Percentiles rank a stretch among this genome's conserved stretches.
phyloP scores from a whole-genome alignment of 345 rosid species.

The Conringia planisiliqua region DNA sequence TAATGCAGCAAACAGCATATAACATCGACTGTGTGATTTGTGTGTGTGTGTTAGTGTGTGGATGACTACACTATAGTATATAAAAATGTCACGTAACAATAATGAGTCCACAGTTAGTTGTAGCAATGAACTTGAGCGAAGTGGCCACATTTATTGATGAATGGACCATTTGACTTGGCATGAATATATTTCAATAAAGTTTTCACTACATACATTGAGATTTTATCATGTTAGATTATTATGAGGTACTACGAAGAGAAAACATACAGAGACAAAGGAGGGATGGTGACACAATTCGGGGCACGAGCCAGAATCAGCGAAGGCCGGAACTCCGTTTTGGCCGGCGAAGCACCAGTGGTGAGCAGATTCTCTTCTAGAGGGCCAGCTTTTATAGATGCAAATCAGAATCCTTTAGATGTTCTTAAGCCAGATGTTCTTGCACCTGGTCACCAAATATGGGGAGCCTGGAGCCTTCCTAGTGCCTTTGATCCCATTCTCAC shows the following conservation, averaged over 20 bases:
- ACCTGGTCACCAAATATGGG: constrained; percentile 94
- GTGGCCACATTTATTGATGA: neutral
- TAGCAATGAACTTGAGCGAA: neutral
- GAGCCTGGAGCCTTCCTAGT: constrained; percentile 87
- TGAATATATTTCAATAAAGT: no score
- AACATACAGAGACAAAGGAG: constrained; percentile 40
- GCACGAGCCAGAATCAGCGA: constrained; percentile 59
- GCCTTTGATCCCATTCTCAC: constrained; percentile 51
- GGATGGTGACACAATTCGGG: constrained; percentile 38
- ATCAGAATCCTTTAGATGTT: constrained; percentile 53
- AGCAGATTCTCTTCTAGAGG: constrained; percentile 84
- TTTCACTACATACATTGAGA: neutral
- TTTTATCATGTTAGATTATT: constrained; percentile 40
- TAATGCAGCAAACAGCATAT: neutral
- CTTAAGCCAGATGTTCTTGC: constrained; percentile 83
- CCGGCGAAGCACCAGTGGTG: constrained; percentile 51
- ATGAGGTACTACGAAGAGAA: constrained; percentile 58
- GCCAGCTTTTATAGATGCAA: constrained; percentile 54
- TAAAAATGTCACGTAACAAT: neutral
- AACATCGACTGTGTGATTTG: neutral
- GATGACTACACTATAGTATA: neutral
- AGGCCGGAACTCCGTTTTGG: constrained; percentile 57
- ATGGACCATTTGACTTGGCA: neutral
- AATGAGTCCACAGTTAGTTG: neutral
- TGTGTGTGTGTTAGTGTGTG: no score